Percentiles rank a stretch among this genome's conserved stretches.
Conservation (phyloP, 2,329 filamentous ascomycete genomes). For the Pseudofabraea citricarpa region DNA sequence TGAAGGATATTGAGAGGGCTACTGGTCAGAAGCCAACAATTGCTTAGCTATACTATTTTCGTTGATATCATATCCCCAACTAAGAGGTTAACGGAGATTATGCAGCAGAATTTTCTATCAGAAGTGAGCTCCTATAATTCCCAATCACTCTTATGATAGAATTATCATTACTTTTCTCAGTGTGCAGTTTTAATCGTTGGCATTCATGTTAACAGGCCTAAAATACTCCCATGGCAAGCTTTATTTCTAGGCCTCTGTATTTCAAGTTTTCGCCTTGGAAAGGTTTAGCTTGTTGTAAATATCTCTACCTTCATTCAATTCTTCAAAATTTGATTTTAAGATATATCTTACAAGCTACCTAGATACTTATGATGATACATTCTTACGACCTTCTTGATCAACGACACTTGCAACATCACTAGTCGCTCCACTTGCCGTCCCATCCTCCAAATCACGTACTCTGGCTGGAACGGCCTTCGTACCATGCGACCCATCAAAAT, state of each 20-base stretch:
- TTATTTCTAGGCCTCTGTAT: slow-evolving; percentile 49
- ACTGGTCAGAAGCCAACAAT: too few relatives aligned
- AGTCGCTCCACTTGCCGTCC: neutral
- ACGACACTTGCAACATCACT: neutral
- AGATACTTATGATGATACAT: too few relatives aligned
- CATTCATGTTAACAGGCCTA: slow-evolving; percentile 50
- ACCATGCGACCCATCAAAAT: slow-evolving; percentile 7
- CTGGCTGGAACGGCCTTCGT: neutral
- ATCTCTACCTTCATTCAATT: too few relatives aligned
- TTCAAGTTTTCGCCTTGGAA: too few relatives aligned
- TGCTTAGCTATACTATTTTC: too few relatives aligned
- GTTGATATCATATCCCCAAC: too few relatives aligned
- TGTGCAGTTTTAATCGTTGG: slow-evolving; percentile 54
- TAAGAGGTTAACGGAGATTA: slow-evolving; percentile 61
- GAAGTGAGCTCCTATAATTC: slow-evolving; percentile 52
- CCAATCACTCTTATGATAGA: slow-evolving; percentile 54
- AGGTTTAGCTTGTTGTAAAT: too few relatives aligned
- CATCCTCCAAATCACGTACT: neutral
- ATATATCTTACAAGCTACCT: too few relatives aligned
- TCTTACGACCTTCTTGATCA: slow-evolving; percentile 6
- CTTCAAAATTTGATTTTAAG: too few relatives aligned
- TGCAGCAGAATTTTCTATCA: slow-evolving; percentile 50
- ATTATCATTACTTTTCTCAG: slow-evolving; percentile 40
- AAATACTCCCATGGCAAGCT: slow-evolving; percentile 51
- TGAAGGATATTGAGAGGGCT: too few relatives aligned